Evolutionary conservation across 352 stramenopile species (phyloP), one percentile per base, ranked within the genome.

Genomic region (Phytophthora boehmeriae): DNA sequence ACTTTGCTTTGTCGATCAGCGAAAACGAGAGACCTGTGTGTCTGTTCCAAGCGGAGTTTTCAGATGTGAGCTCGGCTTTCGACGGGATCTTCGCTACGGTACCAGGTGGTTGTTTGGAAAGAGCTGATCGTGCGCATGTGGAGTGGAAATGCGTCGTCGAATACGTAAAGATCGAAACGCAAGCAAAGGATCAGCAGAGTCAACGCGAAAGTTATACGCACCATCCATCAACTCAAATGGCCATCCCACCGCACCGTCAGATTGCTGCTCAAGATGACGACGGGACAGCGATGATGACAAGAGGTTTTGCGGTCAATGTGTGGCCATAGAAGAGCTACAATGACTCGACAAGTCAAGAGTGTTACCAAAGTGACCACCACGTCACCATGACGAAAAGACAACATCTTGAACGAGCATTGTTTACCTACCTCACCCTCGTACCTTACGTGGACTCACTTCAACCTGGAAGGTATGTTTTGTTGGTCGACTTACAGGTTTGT

Each of bases 51-150:
- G 22, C 49, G 22, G 42, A 30, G 41, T 14, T 52, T 60, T 60
- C 41, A 16, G 25, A 50, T 50, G 36, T 54, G 54, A 50, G 46
- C 32, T 50, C 36, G 2, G 10, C 16, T 52, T 51, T 39, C 42
- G 52, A 59, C 43, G 43, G 39, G 25, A 23, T 17, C 39, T 4
- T 28, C 14, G 5, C 17, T 44, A 39, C 8, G 13, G 22, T 17
- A 59, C 34, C 48, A 59, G 41, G 56, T 52, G n/a, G 39, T 48
- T 22, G 57, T 41, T 5, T 19, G 23, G 34, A 32, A 14, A 50
- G 22, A 28, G 56, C 38, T 53, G 30, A 13, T 44, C 19, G 46
- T 48, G 35, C 27, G 11, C 30, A 25, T 38, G 46, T 51, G 17
- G 46, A 51, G 49, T 36, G 50, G 55, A 46, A 56, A 13, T 30